These are phyloP conservation scores for Macrophomina tecta DNA, from an alignment of 2,329 filamentous ascomycete species.

Conservation along the genomic window DNA sequence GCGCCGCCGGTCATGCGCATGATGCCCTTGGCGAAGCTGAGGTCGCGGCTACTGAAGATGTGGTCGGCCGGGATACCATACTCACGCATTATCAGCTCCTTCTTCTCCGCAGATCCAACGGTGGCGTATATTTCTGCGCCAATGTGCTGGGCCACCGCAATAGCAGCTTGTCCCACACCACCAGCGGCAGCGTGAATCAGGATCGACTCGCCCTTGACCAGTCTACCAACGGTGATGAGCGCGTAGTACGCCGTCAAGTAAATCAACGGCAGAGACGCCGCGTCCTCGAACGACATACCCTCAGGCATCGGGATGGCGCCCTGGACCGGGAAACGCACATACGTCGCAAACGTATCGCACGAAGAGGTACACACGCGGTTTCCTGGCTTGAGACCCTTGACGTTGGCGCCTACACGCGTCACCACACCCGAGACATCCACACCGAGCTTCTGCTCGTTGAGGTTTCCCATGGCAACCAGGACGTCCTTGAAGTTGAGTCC, in stretches of 20 bases:
- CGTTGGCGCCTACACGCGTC: slow-evolving; percentile 63
- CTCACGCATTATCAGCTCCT: slow-evolving; percentile 33
- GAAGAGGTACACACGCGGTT: slow-evolving; percentile 63
- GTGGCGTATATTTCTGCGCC: slow-evolving; percentile 40
- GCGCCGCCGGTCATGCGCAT: slow-evolving; percentile 33
- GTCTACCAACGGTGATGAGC: slow-evolving; percentile 30
- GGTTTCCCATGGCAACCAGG: slow-evolving; percentile 30
- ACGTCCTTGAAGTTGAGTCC: slow-evolving; percentile 29
- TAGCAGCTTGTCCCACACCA: slow-evolving; percentile 40
- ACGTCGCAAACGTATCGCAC: slow-evolving; percentile 9
- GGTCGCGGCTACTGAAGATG: slow-evolving; percentile 41
- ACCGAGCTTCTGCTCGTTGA: slow-evolving; percentile 30
- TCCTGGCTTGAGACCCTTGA: slow-evolving; percentile 65
- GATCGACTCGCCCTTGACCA: slow-evolving; percentile 32
- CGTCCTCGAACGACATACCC: slow-evolving; percentile 33
- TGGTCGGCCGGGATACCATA: slow-evolving; percentile 38
- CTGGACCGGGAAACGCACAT: not conserved
- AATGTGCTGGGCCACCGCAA: slow-evolving; percentile 34
- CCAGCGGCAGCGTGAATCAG: slow-evolving; percentile 43
- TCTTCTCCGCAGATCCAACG: slow-evolving; percentile 38
- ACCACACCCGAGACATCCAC: slow-evolving; percentile 70
- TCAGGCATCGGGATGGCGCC: slow-evolving; percentile 25
- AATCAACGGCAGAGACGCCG: slow-evolving; percentile 34
- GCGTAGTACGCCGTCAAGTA: slow-evolving; percentile 32
- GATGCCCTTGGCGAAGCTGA: slow-evolving; percentile 37